Evolutionary conservation across 2,329 filamentous ascomycete genomes (phyloP), one percentile per base, ranked within the genome.

Genomic region (Xylariaceae sp.): DNA sequence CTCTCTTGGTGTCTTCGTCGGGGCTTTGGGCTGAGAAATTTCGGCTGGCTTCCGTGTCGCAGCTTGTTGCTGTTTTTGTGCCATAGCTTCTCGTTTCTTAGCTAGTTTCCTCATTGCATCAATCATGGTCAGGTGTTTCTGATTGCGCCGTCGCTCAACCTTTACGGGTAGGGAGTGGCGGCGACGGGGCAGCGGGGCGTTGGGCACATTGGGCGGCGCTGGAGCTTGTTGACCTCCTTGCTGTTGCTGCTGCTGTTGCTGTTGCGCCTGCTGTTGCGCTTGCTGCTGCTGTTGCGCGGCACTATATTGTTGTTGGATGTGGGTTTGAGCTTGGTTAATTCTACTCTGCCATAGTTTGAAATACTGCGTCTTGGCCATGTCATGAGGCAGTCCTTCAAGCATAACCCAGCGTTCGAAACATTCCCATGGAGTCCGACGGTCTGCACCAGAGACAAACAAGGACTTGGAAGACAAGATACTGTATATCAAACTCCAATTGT

Each of bases 351-450:
- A 88, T 1, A 82, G 76, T 69, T 92, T 90, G 80, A 97, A 99
- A 72, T 97, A 99, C 50, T 92, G 88, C 0, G 91, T 96, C 76
- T 96, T 96, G 15, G 89, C 87, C 88, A 97, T 95, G 65, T 99
- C 94, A 9, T 88, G 85, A 3, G 94, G 93, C 44, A 97, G 79
- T 1, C 92, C 92, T 75, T 97, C 94, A 10, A 97, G 78, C 66
- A 89, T 87, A 57, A 97, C 89, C 93, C 93, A 99, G 49, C 94
- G 85, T 74, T 99, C 94, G 68, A 99, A 99, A 72, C 94, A 99
- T 76, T 99, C 94, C 94, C 94, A 99, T 0, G 93, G 92, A 2
- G 93, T 97, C 52, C 94, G 85, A 62, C 94, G 84, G 72, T 97
- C 93, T 9, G 91, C 86, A 1, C 90, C 91, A 17, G 92, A 93